phyloP scores from a whole-genome alignment of 176 grass and related monocot genomes.

The Rhynchospora pubera region DNA sequence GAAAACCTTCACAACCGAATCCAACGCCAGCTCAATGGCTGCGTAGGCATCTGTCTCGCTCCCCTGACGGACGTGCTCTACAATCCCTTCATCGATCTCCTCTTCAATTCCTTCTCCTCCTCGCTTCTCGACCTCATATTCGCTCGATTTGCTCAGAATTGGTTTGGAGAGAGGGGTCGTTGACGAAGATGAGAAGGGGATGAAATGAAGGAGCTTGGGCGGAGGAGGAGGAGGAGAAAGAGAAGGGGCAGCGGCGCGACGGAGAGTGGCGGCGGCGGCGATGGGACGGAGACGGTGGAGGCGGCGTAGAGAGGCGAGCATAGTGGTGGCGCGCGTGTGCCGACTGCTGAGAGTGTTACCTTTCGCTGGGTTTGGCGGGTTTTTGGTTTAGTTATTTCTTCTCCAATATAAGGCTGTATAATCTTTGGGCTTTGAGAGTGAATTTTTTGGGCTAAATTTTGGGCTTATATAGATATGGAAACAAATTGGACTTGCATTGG shows the following conservation, averaged over 20 bases:
- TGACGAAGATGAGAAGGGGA: constrained; percentile 14
- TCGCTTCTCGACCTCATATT: constrained; percentile 4
- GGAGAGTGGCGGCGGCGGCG: constrained; percentile 38
- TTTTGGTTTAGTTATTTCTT: not conserved
- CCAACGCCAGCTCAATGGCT: constrained; percentile 81
- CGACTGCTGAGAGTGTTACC: not conserved
- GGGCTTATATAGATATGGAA: not conserved
- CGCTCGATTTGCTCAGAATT: constrained; percentile 18
- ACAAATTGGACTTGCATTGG: not conserved
- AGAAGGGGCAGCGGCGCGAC: constrained; percentile 35
- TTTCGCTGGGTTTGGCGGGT: constrained; percentile 14
- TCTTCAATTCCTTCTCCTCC: constrained; percentile 7
- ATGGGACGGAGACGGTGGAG: not conserved
- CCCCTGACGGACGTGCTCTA: constrained; percentile 19
- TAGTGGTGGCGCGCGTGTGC: not conserved
- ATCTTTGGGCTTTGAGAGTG: not conserved
- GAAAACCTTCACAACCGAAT: constrained; percentile 98
- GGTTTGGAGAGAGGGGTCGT: constrained; percentile 27
- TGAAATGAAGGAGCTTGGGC: not conserved
- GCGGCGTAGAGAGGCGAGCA: constrained; percentile 13
- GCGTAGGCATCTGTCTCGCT: constrained; percentile 69
- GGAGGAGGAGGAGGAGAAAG: not conserved
- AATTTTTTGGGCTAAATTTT: too few species aligned
- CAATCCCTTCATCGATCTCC: constrained; percentile 20
- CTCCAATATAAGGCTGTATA: not conserved